Percentiles rank a stretch among this genome's conserved stretches.
These are phyloP conservation scores for Barbarea vulgaris DNA, from an alignment of 345 rosid species.

Conservation along the genomic window DNA sequence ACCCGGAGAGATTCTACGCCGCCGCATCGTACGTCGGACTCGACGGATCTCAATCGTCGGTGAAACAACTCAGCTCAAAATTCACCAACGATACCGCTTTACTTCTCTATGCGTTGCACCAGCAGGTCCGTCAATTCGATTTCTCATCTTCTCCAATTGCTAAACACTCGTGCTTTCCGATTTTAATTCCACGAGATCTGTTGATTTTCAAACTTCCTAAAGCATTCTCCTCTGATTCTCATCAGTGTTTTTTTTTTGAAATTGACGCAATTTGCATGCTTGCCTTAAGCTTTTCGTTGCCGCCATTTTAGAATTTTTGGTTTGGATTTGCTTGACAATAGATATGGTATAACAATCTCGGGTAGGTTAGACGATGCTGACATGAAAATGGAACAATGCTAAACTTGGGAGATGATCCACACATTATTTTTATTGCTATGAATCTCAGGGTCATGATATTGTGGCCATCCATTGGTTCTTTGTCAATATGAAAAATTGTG, in stretches of 20 bases:
- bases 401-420: neutral
- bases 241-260: neutral
- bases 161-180: neutral
- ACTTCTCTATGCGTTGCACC: slow-evolving; percentile 77
- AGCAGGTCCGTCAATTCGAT: slow-evolving; percentile 56
- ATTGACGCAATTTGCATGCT: neutral
- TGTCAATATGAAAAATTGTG: too few relatives aligned
- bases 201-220: neutral
- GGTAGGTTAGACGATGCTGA: neutral
- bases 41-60: slow-evolving; percentile 64
- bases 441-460: too few relatives aligned
- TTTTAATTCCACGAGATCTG: neutral
- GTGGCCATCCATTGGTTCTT: neutral
- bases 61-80: slow-evolving; percentile 56
- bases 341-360: neutral
- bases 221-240: neutral
- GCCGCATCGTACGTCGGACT: slow-evolving; percentile 80
- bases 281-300: slow-evolving; percentile 1
- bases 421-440: neutral
- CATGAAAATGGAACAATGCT: neutral
- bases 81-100: slow-evolving; percentile 73
- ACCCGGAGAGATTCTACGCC: slow-evolving; percentile 86
- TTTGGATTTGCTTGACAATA: neutral
- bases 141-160: neutral
- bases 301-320: neutral